Evolutionary conservation across 2,329 filamentous ascomycete species (phyloP).

Genomic region (Aspergillus arachidicola): DNA sequence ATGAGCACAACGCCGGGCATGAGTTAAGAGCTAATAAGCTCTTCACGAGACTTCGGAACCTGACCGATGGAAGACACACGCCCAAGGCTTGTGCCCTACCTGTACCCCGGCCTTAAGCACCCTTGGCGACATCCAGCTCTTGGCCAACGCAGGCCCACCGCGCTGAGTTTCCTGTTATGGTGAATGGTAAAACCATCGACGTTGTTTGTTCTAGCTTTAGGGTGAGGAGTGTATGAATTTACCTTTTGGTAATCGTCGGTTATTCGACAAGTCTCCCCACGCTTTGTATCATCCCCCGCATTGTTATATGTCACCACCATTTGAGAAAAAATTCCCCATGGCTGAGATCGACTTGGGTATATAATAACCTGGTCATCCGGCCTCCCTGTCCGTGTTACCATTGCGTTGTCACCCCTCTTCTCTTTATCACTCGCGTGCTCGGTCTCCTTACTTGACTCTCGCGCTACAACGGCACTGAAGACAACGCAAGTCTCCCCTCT

Average conservation of each 20-base stretch:
- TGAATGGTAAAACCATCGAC: not conserved
- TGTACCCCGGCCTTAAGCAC: constrained; percentile 1
- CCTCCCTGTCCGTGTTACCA: not conserved
- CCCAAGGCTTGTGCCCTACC: not conserved
- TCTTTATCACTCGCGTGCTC: not conserved
- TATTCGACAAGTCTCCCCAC: not conserved
- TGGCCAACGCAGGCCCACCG: constrained; percentile 1
- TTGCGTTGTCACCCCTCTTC: not conserved
- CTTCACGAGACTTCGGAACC: not conserved
- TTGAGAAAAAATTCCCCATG: not conserved
- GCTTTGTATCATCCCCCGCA: not conserved
- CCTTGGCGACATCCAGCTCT: constrained; percentile 7
- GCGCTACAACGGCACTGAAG: not conserved
- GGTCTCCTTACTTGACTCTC: not conserved
- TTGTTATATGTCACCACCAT: not conserved
- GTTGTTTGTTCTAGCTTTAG: not conserved
- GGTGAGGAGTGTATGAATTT: not conserved
- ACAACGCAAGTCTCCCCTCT: not conserved
- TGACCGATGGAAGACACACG: not conserved
- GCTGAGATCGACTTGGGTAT: not conserved
- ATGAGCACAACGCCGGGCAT: not conserved
- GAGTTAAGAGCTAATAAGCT: constrained; percentile 9
- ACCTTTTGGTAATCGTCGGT: not conserved
- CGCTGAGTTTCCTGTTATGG: not conserved
- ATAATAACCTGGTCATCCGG: not conserved